Evolutionary conservation across 2,329 filamentous ascomycete species (phyloP), one percentile per base, ranked within the genome.

Genomic region (Penicillium sp.): DNA sequence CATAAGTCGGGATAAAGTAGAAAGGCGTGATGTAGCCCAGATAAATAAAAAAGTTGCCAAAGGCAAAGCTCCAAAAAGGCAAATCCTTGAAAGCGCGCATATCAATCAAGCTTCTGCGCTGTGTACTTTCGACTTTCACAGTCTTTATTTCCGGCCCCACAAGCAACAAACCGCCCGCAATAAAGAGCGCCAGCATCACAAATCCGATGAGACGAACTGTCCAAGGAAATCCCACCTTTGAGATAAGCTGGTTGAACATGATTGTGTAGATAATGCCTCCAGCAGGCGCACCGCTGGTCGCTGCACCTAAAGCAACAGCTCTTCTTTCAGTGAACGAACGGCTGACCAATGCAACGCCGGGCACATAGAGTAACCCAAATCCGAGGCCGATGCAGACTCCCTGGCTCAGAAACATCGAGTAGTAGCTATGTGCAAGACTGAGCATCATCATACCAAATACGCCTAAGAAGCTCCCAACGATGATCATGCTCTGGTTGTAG

Each of bases 261-360:
- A 80, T 69, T 0, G 83, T 83, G 61, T 82, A 86, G 7, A 85
- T 73, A 27, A 85, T 74, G 0, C 83, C 83, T 0, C 84, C 84
- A 0, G 78, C 77, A 0, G 76, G 76, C 23, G 79, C 80, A 2
- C 84, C 84, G 0, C 77, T 77, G 0, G 81, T 80, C 4, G 78
- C 75, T 4, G 82, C 72, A 0, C 81, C 80, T 13, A 85, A 72
- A 2, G 83, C 83, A 1, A 84, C 68, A 0, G 76, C 77, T 9
- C 78, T 74, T 36, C 78, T 78, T 9, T 61, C 74, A 3, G 71
- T 72, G 58, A 86, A 87, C 39, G 83, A 84, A 0, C 79, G 81
- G 11, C 77, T 73, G 2, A 81, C 68, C 32, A 81, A 69, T 34
- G 76, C 70, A 8, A 79, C 55, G 32, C 72, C 74, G 30, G 81